Evolutionary conservation across 129 eudicot genomes (phyloP).

Genomic region (Smallanthus sonchifolius): DNA sequence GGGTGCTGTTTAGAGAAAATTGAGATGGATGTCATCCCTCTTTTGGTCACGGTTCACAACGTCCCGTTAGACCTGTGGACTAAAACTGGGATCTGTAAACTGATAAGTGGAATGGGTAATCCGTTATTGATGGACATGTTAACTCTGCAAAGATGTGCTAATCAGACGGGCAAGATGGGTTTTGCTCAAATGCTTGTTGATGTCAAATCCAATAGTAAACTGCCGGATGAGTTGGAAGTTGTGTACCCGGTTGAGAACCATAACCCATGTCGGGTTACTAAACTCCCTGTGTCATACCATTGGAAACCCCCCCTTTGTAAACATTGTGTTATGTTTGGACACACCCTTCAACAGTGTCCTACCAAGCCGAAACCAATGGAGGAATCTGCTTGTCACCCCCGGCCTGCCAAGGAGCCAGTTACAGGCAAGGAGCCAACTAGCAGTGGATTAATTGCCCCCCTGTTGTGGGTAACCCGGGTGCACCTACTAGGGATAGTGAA

Average conservation of each 20-base stretch:
- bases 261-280: background rate
- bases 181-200: background rate
- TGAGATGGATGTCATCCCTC: background rate
- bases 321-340: background rate
- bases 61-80: background rate
- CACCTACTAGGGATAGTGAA: too few species aligned
- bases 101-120: background rate
- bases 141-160: background rate
- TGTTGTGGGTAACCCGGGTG: too few species aligned
- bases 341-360: too few species aligned
- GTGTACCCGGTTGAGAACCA: background rate
- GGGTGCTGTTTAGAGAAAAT: background rate
- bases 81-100: background rate
- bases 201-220: background rate
- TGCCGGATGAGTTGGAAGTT: background rate
- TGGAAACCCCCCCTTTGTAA: background rate
- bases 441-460: too few species aligned
- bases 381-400: too few species aligned
- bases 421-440: too few species aligned
- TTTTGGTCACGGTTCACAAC: background rate
- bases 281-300: background rate
- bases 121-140: background rate
- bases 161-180: background rate
- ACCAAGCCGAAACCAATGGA: too few species aligned
- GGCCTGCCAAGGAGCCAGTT: too few species aligned